Evolutionary conservation across 2,329 filamentous ascomycete genomes (phyloP), one percentile per base, ranked within the genome.

Genomic region (Rosellinia necatrix): DNA sequence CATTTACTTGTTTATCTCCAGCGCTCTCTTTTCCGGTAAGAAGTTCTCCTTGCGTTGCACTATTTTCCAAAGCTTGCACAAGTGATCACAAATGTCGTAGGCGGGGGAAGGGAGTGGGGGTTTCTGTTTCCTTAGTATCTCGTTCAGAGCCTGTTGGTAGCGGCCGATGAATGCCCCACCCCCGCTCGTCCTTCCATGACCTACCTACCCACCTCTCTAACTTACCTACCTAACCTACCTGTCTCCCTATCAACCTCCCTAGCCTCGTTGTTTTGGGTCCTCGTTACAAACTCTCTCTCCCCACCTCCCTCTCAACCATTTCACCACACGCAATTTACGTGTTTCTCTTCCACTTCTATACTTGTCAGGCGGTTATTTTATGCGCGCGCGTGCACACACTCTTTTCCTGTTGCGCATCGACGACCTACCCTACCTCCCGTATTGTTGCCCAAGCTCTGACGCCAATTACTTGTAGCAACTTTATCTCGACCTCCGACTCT

Each of bases 1-100:
- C 92, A 96, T 96, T 96, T 76, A 88, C 75, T 96, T 96, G 92
- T 96, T 91, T 80, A 90, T 96, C 92, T 96, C 91, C 90, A 85
- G 77, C 84, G 82, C 89, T 84, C 77, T 83, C 46, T 29, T 10
- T 15, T 25, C 83, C 79, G 82, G 84, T 87, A 86, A 75, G 81
- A 56, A 49, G 2, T 32, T 32, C 24, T 48, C 35, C 37, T 46
- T 24, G 12, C 9, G 19, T 42, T 34, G 13, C 27, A 21, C 19
- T n/a, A 8, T 32, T 32, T 43, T 42, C 50, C 17, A 13, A 27
- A 12, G 6, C 10, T 7, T 22, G 19, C n/a, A 13, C 13, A 5
- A 22, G 24, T 40, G 35, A 30, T 13, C 42, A 40, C 17, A 3
- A n/a, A 5, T 25, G 13, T 48, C 17, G 42, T 51, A 55, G 48